phyloP scores from a whole-genome alignment of 2,329 filamentous ascomycete genomes.

The Phyllosticta paracitricarpa region DNA sequence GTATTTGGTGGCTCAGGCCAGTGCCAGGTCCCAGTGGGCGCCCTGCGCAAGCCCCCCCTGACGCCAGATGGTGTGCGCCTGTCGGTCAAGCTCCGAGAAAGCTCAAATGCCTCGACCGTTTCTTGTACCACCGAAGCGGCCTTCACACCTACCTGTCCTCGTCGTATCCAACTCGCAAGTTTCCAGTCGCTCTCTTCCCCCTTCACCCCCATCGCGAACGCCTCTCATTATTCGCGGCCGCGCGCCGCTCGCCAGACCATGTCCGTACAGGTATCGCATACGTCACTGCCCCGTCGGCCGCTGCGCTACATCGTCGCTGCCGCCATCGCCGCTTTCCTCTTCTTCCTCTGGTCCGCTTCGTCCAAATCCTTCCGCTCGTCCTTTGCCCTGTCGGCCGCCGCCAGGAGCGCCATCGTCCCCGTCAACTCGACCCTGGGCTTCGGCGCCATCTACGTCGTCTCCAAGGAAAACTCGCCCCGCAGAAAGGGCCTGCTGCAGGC shows the following conservation, averaged over 20 bases:
- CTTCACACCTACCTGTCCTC: neutral
- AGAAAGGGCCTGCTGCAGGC: conserved; percentile 30
- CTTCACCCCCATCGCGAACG: conserved; percentile 3
- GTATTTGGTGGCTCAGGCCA: too few species aligned
- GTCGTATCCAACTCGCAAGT: neutral
- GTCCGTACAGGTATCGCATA: conserved; percentile 5
- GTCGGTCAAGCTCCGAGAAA: neutral
- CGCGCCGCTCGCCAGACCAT: conserved; percentile 9
- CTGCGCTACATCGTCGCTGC: conserved; percentile 10
- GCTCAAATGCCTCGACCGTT: neutral
- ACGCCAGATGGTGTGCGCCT: neutral
- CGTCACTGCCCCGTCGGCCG: conserved; percentile 10
- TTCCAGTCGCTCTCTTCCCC: conserved; percentile 1
- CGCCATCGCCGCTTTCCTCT: neutral
- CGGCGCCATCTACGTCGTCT: conserved; percentile 33
- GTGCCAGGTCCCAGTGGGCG: neutral
- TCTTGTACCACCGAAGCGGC: neutral
- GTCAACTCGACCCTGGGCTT: conserved; percentile 31
- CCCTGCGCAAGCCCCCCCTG: neutral
- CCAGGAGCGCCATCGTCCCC: conserved; percentile 10
- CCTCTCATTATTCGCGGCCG: conserved; percentile 5
- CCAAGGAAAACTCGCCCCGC: conserved; percentile 29
- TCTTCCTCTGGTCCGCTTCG: conserved; percentile 7
- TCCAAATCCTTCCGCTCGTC: conserved; percentile 1
- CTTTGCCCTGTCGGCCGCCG: neutral